phyloP scores from a whole-genome alignment of 2,329 filamentous ascomycete genomes.

The Cladophialophora yegresii region DNA sequence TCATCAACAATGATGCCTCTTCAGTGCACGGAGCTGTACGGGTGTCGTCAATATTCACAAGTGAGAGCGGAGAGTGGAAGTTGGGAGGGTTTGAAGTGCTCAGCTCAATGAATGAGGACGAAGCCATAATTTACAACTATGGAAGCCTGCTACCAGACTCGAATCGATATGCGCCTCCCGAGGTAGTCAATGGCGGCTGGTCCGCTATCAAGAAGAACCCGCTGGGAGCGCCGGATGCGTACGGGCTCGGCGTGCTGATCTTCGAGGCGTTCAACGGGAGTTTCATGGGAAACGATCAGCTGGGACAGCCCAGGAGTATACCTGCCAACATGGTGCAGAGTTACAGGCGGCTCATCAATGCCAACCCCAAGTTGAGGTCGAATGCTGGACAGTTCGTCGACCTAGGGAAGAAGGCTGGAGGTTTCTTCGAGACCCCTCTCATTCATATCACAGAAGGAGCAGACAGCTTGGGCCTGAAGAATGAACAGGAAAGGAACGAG shows the following conservation, averaged over 20 bases:
- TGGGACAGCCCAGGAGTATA: constrained; percentile 81
- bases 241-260: constrained; percentile 78
- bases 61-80: constrained; percentile 98
- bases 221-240: constrained; percentile 79
- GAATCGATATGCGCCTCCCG: constrained; percentile 80
- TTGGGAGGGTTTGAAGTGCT: constrained; percentile 89
- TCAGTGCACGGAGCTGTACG: constrained; percentile 88
- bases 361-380: constrained; percentile 84
- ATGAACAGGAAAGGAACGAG: constrained; percentile 76
- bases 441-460: constrained; percentile 92
- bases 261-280: constrained; percentile 90
- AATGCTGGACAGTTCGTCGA: constrained; percentile 85
- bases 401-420: constrained; percentile 75
- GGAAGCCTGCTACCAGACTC: constrained; percentile 86
- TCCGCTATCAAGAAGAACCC: constrained; percentile 82
- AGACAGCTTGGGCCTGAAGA: constrained; percentile 88
- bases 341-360: constrained; percentile 85
- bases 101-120: constrained; percentile 94
- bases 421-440: constrained; percentile 89
- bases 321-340: constrained; percentile 85
- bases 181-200: constrained; percentile 86
- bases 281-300: constrained; percentile 74
- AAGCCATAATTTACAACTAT: constrained; percentile 88
- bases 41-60: constrained; percentile 84
- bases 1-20: constrained; percentile 89